Conservation (phyloP, 768 basidiomycete species). For the Mycena albidolilacea region DNA sequence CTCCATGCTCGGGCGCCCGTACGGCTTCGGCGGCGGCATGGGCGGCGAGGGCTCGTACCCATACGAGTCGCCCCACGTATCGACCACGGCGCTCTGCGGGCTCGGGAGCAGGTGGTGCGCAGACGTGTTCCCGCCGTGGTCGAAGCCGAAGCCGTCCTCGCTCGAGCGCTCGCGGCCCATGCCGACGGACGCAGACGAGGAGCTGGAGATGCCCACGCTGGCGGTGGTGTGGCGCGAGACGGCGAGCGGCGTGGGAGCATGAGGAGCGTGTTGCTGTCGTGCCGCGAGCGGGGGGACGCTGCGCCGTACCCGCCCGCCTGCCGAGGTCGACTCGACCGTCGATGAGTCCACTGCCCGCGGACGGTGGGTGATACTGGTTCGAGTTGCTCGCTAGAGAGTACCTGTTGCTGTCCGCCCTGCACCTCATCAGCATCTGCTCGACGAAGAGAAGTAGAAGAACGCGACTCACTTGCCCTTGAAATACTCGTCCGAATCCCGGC, state of each 20-base stretch:
- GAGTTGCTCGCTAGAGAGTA: slow-evolving; percentile 86
- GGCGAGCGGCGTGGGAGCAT: slow-evolving; percentile 82
- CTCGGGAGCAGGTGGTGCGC: slow-evolving; percentile 61
- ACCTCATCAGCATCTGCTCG: slow-evolving; percentile 27
- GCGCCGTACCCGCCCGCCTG: slow-evolving; percentile 44
- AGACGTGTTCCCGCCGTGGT: slow-evolving; percentile 53
- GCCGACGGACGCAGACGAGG: slow-evolving; percentile 55
- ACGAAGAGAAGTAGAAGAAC: slow-evolving; percentile 22
- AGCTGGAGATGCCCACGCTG: slow-evolving; percentile 60
- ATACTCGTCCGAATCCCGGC: slow-evolving; percentile 79
- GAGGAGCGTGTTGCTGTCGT: slow-evolving; percentile 79
- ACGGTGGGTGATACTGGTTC: slow-evolving; percentile 74
- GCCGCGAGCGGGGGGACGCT: slow-evolving; percentile 63
- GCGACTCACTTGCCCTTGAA: slow-evolving; percentile 82
- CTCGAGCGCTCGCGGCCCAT: slow-evolving; percentile 57
- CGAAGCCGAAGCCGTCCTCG: slow-evolving; percentile 56
- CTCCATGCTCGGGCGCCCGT: slow-evolving; percentile 38
- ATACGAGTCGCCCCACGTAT: slow-evolving; percentile 56
- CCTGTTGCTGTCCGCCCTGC: slow-evolving; percentile 62
- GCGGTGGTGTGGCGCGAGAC: slow-evolving; percentile 49
- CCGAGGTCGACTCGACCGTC: slow-evolving; percentile 64
- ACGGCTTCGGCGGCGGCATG: slow-evolving; percentile 40
- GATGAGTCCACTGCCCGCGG: slow-evolving; percentile 63
- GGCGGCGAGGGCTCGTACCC: slow-evolving; percentile 44
- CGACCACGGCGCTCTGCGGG: slow-evolving; percentile 51